phyloP scores from a whole-genome alignment of 2,329 filamentous ascomycete genomes.

The Pseudocercospora vitis region DNA sequence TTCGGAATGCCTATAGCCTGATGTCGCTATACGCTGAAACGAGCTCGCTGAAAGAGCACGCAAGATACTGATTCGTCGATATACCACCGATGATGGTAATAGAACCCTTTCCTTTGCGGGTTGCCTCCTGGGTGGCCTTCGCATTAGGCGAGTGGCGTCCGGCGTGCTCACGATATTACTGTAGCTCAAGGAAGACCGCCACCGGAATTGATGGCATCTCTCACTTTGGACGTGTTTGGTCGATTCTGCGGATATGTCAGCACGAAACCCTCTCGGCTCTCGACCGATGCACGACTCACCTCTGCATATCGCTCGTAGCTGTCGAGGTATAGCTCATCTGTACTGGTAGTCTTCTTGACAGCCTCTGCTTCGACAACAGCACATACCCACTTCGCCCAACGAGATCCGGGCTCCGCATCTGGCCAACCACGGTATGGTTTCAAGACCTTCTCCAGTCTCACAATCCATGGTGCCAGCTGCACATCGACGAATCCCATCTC shows the following conservation, averaged over 20 bases:
- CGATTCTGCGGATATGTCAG: conserved; percentile 45
- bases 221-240: conserved; percentile 58
- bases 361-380: conserved; percentile 66
- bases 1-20: too few relatives aligned
- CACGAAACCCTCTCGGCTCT: neutral
- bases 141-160: too few relatives aligned
- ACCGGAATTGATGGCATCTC: conserved; percentile 61
- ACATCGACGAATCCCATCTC: conserved; percentile 67
- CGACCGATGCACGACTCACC: neutral
- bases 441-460: conserved; percentile 66
- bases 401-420: conserved; percentile 60
- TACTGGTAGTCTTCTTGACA: conserved; percentile 67
- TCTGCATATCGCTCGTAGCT: conserved; percentile 65
- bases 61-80: too few relatives aligned
- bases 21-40: too few relatives aligned
- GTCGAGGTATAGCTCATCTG: conserved; percentile 65
- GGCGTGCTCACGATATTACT: neutral
- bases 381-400: conserved; percentile 69
- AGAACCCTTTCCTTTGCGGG: too few relatives aligned
- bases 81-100: too few relatives aligned
- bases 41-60: too few relatives aligned
- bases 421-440: conserved; percentile 66
- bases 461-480: conserved; percentile 72
- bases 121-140: too few relatives aligned
- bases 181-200: conserved; percentile 52